phyloP scores from a whole-genome alignment of 352 stramenopile genomes.

The Plasmopara muralis region DNA sequence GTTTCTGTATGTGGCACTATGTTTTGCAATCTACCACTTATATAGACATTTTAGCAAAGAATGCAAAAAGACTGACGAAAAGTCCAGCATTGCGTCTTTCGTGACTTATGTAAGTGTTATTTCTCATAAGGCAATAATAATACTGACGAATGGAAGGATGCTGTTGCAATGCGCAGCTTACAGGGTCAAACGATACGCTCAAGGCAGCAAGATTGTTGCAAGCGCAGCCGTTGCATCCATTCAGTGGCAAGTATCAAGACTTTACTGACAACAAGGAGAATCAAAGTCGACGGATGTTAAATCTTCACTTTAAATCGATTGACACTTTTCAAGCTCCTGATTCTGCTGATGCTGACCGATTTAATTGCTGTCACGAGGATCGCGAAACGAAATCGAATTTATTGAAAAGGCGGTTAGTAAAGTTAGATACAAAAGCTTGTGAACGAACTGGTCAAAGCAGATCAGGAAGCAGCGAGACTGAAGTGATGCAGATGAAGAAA shows the following conservation, averaged over 20 bases:
- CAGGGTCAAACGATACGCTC: constrained; percentile 14
- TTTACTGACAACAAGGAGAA: constrained; percentile 35
- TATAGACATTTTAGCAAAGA: constrained; percentile 62
- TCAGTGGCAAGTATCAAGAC: constrained; percentile 17
- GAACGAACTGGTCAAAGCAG: constrained; percentile 6
- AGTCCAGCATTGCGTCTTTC: constrained; percentile 55
- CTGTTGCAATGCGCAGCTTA: constrained; percentile 16
- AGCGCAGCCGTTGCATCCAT: constrained; percentile 5
- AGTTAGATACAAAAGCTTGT: constrained; percentile 13
- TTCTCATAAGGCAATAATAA: not conserved
- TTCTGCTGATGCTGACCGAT: not conserved
- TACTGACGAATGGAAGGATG: not conserved
- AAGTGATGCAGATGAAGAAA: constrained; percentile 31
- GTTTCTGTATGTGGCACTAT: not conserved
- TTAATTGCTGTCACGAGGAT: not conserved
- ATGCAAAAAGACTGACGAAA: constrained; percentile 55
- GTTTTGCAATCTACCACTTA: not conserved
- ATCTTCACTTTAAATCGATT: not conserved
- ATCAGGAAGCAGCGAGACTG: constrained; percentile 9
- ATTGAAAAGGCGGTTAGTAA: constrained; percentile 6
- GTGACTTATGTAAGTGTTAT: constrained; percentile 47
- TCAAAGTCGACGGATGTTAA: constrained; percentile 7
- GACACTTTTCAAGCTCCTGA: not conserved
- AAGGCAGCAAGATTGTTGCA: constrained; percentile 13
- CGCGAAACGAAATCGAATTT: not conserved